Evolutionary conservation across 345 rosid genomes (phyloP).

Genomic region (Camelina laxa): DNA sequence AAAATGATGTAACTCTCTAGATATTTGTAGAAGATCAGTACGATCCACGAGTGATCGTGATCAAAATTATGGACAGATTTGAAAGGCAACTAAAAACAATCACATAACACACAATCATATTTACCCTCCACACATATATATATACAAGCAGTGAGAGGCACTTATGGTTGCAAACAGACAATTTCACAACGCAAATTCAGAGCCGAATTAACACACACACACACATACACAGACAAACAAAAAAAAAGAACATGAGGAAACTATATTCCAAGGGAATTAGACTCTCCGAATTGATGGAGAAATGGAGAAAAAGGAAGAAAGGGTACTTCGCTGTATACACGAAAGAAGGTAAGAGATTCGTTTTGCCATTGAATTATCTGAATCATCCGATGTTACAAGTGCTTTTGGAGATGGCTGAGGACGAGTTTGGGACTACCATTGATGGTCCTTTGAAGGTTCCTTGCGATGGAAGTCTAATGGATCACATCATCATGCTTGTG

Average conservation of each 20-base stretch:
- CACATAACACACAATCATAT: conserved; percentile 6
- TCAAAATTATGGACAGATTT: conserved; percentile 4
- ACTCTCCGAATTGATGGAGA: conserved; percentile 44
- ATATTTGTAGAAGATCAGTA: conserved; percentile 24
- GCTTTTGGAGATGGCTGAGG: conserved; percentile 54
- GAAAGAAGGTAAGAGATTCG: conserved; percentile 49
- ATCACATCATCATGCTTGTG: conserved; percentile 42
- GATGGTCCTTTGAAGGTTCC: conserved; percentile 55
- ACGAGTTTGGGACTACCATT: conserved; percentile 48
- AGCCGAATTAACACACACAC: background rate
- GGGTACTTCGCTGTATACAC: conserved; percentile 54
- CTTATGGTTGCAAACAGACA: conserved; percentile 3
- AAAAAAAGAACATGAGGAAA: conserved; percentile 19
- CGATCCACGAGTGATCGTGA: conserved; percentile 26
- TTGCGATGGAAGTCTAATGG: conserved; percentile 51
- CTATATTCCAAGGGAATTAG: conserved; percentile 39
- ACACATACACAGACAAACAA: background rate
- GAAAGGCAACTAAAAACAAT: background rate
- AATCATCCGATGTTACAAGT: conserved; percentile 55
- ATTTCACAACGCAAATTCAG: background rate
- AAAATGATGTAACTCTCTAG: conserved; percentile 13
- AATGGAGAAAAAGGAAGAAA: conserved; percentile 51
- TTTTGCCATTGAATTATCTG: conserved; percentile 49
- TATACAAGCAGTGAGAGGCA: background rate
- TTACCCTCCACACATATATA: conserved; percentile 27